A percentile compares a stretch with the other conserved stretches of the same genome.
Conservation (phyloP, 2,329 filamentous ascomycete genomes). For the Colletotrichum tropicicola region DNA sequence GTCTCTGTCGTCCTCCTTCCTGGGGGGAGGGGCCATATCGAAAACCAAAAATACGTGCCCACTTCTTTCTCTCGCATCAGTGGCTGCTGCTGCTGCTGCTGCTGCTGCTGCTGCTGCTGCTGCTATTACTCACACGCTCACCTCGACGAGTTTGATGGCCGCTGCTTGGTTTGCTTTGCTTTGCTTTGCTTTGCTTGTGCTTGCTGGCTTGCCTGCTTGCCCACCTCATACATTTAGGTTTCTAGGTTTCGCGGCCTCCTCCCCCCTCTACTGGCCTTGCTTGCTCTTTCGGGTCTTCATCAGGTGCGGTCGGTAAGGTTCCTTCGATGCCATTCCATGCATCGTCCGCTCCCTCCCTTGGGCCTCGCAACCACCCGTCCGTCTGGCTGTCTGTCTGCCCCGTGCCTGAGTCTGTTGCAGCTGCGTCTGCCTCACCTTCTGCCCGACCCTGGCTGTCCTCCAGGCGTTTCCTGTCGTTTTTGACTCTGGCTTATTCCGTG, state of each 20-base stretch:
- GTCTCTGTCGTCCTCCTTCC: background rate
- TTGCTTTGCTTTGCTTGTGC: too few relatives aligned
- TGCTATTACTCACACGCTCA: background rate
- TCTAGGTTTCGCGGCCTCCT: background rate
- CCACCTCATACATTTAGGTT: background rate
- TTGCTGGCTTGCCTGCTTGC: background rate
- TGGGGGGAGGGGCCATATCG: slow-evolving; percentile 4
- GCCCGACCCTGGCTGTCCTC: background rate
- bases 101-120: background rate
- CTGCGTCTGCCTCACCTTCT: background rate
- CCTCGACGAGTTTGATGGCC: too few relatives aligned
- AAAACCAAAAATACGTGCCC: slow-evolving; percentile 10
- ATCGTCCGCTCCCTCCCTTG: too few relatives aligned
- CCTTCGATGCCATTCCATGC: slow-evolving; percentile 12
- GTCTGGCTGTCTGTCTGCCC: background rate
- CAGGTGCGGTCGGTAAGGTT: slow-evolving; percentile 7
- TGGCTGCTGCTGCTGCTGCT: background rate
- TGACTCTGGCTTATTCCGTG: slow-evolving; percentile 17
- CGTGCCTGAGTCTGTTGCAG: slow-evolving; percentile 6
- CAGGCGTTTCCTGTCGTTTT: background rate
- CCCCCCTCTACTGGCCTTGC: background rate
- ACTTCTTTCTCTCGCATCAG: slow-evolving; percentile 1
- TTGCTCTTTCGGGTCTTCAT: background rate
- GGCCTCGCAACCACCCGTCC: too few relatives aligned
- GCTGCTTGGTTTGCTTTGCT: too few relatives aligned